Evolutionary conservation across 768 basidiomycete species (phyloP), one percentile per base, ranked within the genome.

Genomic region (Lactarius evosmus): DNA sequence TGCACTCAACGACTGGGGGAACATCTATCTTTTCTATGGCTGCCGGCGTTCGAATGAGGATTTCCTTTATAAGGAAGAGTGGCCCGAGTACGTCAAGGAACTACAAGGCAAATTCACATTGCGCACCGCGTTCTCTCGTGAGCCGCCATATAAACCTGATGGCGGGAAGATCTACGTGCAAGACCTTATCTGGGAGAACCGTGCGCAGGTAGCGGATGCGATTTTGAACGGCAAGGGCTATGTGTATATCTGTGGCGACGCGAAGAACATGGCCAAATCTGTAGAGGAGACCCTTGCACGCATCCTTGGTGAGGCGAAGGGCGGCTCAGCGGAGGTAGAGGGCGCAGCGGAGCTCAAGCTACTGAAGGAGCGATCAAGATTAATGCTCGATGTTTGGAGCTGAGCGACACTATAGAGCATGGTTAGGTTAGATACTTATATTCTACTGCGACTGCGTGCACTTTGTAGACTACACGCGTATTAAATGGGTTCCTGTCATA

Each of bases 101-200:
- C 85, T 99, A 57, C 85, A 87, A 69, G 95, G 92, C 70, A 97
- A 97, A 74, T 94, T 99, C 80, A 80, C 82, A 65, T 81, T 99
- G 78, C 89, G 91, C 74, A 81, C 80, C 67, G 93, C 97, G 5
- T 93, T 98, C 80, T 98, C 95, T 46, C 89, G 94, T 57, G 88
- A 95, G 70, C 78, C 80, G 61, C 86, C 85, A n/a, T 91, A 83
- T 79, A 92, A 89, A 75, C 84, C 91, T 6, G 93, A 95, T 68
- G 91, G 94, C 29, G 80, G 89, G 80, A 99, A 98, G 81, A 92
- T 96, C 72, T 99, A 99, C 77, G 97, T 99, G n/a, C 97, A 99
- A 77, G 94, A 99, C 76, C 79, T 98, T 62, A 78, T 99, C 12
- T 94, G 90, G 91, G 86, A 98, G 56, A 86, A 93, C 73, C 81